Conservation (phyloP, 371 early-diverging fungal species). For the Mucor indicus region DNA sequence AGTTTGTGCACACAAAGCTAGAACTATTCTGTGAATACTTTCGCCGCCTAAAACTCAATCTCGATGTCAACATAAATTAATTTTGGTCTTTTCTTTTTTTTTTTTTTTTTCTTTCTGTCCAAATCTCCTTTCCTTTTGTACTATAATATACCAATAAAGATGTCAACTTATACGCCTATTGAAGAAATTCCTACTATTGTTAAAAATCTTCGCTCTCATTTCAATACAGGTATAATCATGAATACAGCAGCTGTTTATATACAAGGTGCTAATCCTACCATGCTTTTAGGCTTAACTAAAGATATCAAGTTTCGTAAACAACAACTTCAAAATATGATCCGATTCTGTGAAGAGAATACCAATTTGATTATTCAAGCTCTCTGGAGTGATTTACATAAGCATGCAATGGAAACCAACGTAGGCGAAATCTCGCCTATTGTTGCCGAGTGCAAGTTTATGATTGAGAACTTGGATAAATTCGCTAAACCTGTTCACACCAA, state of each 20-base stretch:
- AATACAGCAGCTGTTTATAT: too few species aligned
- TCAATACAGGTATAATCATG: slow-evolving; percentile 36
- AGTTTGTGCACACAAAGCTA: too few species aligned
- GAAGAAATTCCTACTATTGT: slow-evolving; percentile 38
- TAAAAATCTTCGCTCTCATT: slow-evolving; percentile 46
- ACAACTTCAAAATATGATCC: slow-evolving; percentile 67
- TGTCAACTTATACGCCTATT: slow-evolving; percentile 24
- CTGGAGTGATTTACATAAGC: slow-evolving; percentile 67
- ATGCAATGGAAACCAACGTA: slow-evolving; percentile 43
- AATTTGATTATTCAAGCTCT: slow-evolving; percentile 61
- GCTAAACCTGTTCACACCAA: slow-evolving; percentile 22
- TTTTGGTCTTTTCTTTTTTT: not conserved
- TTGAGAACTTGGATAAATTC: slow-evolving; percentile 39
- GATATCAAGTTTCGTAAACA: slow-evolving; percentile 64
- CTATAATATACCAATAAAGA: slow-evolving; percentile 12
- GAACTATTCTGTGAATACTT: too few species aligned
- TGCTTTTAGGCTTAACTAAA: slow-evolving; percentile 48
- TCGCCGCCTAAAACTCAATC: not conserved
- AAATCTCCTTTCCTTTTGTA: not conserved
- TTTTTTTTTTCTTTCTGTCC: slow-evolving; percentile 3
- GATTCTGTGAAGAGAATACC: slow-evolving; percentile 67
- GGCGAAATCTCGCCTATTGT: slow-evolving; percentile 61
- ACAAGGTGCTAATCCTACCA: too few species aligned
- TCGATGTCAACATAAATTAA: not conserved
- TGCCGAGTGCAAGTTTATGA: slow-evolving; percentile 68